Percentiles rank a stretch among this genome's conserved stretches.
phyloP scores from a whole-genome alignment of 2,329 filamentous ascomycete species.

The Calonectria henricotiae region DNA sequence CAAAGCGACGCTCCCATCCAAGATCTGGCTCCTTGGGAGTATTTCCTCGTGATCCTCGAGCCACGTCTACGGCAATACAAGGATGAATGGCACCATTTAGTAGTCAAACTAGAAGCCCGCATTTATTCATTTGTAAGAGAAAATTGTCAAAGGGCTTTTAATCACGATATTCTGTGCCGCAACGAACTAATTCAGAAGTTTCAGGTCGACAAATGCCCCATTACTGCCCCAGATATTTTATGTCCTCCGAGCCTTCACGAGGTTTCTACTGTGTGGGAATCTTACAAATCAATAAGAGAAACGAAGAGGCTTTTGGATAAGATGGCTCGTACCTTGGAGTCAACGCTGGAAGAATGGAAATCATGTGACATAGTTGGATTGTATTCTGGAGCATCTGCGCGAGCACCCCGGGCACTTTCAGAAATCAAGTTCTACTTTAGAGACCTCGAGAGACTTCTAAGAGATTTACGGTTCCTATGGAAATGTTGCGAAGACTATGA shows the following conservation, averaged over 20 bases:
- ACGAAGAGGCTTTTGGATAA: background rate
- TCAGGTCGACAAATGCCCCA: background rate
- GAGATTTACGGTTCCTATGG: background rate
- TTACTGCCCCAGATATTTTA: background rate
- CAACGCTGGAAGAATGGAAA: background rate
- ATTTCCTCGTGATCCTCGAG: background rate
- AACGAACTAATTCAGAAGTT: background rate
- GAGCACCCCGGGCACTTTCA: background rate
- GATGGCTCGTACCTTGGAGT: background rate
- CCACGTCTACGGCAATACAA: background rate
- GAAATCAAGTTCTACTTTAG: background rate
- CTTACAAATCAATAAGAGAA: background rate
- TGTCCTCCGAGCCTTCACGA: background rate
- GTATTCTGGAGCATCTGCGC: background rate
- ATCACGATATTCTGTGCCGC: background rate
- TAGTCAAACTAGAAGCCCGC: background rate
- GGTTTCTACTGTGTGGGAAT: background rate
- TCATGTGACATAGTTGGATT: background rate
- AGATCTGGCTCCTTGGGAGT: background rate
- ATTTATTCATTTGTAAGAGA: background rate
- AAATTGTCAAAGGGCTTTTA: background rate
- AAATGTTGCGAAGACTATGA: background rate
- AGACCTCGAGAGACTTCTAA: background rate
- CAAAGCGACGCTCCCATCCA: background rate
- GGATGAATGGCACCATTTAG: background rate